Percentiles rank a stretch among this genome's conserved stretches.
Evolutionary conservation across 2,329 filamentous ascomycete species (phyloP).

Genomic region (Byssoonygena ceratinophila): DNA sequence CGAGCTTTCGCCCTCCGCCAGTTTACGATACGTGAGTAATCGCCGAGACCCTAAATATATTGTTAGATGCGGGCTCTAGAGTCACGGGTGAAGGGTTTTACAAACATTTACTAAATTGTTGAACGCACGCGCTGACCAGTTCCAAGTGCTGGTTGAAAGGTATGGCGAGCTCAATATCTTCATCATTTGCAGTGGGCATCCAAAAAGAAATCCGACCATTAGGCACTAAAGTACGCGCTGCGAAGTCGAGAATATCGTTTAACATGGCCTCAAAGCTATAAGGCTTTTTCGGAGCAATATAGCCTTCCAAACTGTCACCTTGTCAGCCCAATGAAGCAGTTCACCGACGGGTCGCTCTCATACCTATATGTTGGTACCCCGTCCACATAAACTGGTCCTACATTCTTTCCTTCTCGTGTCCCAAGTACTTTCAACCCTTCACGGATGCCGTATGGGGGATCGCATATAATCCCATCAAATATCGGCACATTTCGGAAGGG

Average conservation of each 20-base stretch:
- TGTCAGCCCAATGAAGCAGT: neutral
- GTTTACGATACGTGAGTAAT: slow-evolving; percentile 72
- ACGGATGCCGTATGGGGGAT: slow-evolving; percentile 89
- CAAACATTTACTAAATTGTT: slow-evolving; percentile 80
- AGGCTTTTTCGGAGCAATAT: slow-evolving; percentile 77
- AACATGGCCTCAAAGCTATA: slow-evolving; percentile 89
- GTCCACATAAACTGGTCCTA: slow-evolving; percentile 49
- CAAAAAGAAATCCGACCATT: slow-evolving; percentile 78
- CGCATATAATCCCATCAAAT: slow-evolving; percentile 86
- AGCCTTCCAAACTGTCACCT: slow-evolving; percentile 47
- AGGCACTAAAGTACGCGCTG: slow-evolving; percentile 63
- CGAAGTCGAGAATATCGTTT: slow-evolving; percentile 78
- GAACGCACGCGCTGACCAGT: slow-evolving; percentile 65
- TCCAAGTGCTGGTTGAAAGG: slow-evolving; percentile 67
- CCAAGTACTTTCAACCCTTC: slow-evolving; percentile 87
- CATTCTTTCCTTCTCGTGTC: slow-evolving; percentile 48
- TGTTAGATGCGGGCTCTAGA: neutral
- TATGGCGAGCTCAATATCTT: slow-evolving; percentile 63
- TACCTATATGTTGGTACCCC: slow-evolving; percentile 60
- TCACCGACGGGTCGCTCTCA: slow-evolving; percentile 20
- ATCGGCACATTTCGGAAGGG: slow-evolving; percentile 54
- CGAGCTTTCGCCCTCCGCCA: slow-evolving; percentile 46
- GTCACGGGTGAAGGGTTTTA: neutral
- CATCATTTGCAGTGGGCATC: slow-evolving; percentile 86
- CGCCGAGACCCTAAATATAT: slow-evolving; percentile 62